A percentile compares a stretch with the other conserved stretches of the same genome.
phyloP scores from a whole-genome alignment of 2,329 filamentous ascomycete species.

The Lecanosticta acicola region DNA sequence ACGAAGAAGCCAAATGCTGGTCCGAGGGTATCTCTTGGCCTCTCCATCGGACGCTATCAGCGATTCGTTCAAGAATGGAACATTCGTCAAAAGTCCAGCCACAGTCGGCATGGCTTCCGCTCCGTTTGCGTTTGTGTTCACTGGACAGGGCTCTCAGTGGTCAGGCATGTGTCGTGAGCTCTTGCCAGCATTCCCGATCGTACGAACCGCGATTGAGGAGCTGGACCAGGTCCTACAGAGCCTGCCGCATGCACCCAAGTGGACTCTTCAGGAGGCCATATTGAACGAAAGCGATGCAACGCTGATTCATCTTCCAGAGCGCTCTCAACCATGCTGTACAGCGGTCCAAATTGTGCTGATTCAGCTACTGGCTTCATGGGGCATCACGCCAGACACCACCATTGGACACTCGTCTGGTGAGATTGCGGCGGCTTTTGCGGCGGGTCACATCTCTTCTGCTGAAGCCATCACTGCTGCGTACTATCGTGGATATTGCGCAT shows the following conservation, averaged over 20 bases:
- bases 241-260: neutral
- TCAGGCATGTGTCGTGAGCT: constrained; percentile 14
- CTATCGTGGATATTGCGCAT: constrained; percentile 15
- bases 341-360: constrained; percentile 50
- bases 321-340: constrained; percentile 51
- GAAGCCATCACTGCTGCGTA: constrained; percentile 21
- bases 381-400: constrained; percentile 18
- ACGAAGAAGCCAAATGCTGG: too few species aligned
- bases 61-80: too few species aligned
- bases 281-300: neutral
- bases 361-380: constrained; percentile 32
- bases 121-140: constrained; percentile 15
- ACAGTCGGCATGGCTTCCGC: neutral
- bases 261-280: constrained; percentile 1
- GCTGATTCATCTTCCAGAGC: constrained; percentile 25
- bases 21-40: too few species aligned
- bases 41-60: too few species aligned
- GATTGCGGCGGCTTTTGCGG: constrained; percentile 30
- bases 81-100: too few species aligned
- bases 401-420: constrained; percentile 33
- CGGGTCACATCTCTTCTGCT: constrained; percentile 18
- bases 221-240: neutral
- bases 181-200: constrained; percentile 10
- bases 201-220: constrained; percentile 2
- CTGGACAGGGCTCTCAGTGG: constrained; percentile 24